phyloP scores from a whole-genome alignment of 1,284 basidiomycete genomes.

The Rhodotorula mucilaginosa region DNA sequence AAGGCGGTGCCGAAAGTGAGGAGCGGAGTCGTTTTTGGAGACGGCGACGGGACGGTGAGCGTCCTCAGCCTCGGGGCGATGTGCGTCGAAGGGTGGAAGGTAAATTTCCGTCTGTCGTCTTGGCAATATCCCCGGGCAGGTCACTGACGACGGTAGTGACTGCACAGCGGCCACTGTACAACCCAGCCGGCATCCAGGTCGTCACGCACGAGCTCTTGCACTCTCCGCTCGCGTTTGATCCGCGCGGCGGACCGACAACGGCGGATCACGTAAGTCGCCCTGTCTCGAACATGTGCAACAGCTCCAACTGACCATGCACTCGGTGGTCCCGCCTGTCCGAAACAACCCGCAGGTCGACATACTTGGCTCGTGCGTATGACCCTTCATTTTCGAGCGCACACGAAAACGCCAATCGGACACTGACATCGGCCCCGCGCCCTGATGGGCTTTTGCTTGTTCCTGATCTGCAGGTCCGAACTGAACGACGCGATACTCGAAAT shows the following conservation, averaged over 20 bases:
- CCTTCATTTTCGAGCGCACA: not conserved
- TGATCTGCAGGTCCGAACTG: conserved; percentile 56
- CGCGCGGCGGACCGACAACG: conserved; percentile 83
- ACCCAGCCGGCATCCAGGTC: conserved; percentile 83
- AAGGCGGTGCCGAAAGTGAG: conserved; percentile 34
- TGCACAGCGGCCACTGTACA: conserved; percentile 69
- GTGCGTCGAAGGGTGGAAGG: conserved; percentile 93
- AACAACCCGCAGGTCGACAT: conserved; percentile 69
- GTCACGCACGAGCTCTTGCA: conserved; percentile 89
- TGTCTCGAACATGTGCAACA: not conserved
- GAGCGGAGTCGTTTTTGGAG: conserved; percentile 47
- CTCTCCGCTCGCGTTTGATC: conserved; percentile 69
- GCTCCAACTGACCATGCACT: conserved; percentile 6
- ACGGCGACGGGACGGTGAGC: conserved; percentile 95
- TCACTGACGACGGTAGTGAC: not conserved
- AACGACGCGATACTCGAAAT: conserved; percentile 91
- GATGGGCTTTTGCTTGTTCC: not conserved
- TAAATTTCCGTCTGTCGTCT: not conserved
- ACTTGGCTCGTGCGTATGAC: conserved; percentile 57
- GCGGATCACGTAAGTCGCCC: conserved; percentile 47
- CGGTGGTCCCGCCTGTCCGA: not conserved
- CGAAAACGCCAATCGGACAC: not conserved
- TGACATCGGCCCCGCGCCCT: not conserved
- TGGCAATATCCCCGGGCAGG: no score
- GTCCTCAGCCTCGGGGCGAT: conserved; percentile 86